Percentiles rank a stretch among this genome's conserved stretches.
These are phyloP conservation scores for Mortierella claussenii DNA, from an alignment of 192 early-diverging fungal species.

Conservation along the genomic window DNA sequence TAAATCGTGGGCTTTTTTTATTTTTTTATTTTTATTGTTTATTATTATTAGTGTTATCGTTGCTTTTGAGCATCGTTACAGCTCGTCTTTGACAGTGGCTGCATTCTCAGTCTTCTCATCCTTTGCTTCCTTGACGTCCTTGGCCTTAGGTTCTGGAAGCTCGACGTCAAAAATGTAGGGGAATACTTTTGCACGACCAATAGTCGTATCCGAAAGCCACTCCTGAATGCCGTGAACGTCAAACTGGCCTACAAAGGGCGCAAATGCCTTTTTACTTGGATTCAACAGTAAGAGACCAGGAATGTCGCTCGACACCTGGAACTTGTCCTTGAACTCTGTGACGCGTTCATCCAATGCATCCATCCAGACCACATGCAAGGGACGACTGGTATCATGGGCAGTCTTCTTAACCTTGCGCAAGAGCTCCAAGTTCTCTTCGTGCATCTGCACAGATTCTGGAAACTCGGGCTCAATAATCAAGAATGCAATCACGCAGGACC, in stretches of 20 bases:
- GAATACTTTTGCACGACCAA: conserved; percentile 57
- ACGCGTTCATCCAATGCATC: conserved; percentile 61
- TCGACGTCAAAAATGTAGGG: conserved; percentile 55
- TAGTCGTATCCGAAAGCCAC: conserved; percentile 62
- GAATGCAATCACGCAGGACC: conserved; percentile 60
- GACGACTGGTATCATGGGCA: conserved; percentile 30
- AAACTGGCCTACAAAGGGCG: conserved; percentile 71
- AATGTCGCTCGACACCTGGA: conserved; percentile 68
- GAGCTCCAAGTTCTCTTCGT: conserved; percentile 54
- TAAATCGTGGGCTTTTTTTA: no score
- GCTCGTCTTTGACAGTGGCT: conserved; percentile 34
- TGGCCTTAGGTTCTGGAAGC: conserved; percentile 12
- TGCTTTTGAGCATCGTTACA: conserved; percentile 27
- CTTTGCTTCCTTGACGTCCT: conserved; percentile 6
- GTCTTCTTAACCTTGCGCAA: conserved; percentile 55
- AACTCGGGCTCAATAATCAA: conserved; percentile 54
- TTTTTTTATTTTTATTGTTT: no score
- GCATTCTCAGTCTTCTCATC: conserved; percentile 7
- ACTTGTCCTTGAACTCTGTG: conserved; percentile 54
- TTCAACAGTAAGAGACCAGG: conserved; percentile 68
- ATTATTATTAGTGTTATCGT: no score
- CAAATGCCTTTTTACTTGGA: conserved; percentile 65
- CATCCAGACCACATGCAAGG: conserved; percentile 72
- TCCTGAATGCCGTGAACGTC: conserved; percentile 63
- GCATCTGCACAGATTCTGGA: conserved; percentile 44